phyloP scores from a whole-genome alignment of 306 rosid genomes.

The Prunus padus region DNA sequence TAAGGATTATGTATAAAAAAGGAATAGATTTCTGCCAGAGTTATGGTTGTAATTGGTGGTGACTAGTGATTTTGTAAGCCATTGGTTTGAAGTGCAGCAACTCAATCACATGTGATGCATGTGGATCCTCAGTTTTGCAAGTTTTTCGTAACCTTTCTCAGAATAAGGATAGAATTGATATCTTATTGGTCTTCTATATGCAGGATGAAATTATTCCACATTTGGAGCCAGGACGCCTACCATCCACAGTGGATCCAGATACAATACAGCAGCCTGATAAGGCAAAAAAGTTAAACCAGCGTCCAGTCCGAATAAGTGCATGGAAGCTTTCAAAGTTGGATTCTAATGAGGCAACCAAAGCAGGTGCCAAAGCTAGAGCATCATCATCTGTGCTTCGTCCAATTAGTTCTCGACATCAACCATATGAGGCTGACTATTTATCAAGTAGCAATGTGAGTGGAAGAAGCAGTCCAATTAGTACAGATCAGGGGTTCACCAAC shows the following conservation, averaged over 20 bases:
- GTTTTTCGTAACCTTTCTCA: neutral
- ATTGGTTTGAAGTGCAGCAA: neutral
- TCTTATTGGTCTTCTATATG: constrained; percentile 22
- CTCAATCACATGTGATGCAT: too few relatives aligned
- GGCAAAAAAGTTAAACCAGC: constrained; percentile 52
- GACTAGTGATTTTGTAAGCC: constrained; percentile 4
- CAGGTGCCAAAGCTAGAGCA: constrained; percentile 78
- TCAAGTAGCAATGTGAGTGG: constrained; percentile 74
- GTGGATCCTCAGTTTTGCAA: constrained; percentile 1
- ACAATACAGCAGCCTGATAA: constrained; percentile 53
- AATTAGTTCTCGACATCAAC: constrained; percentile 51
- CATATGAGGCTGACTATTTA: constrained; percentile 53
- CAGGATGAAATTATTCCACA: constrained; percentile 90
- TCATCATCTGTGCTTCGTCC: constrained; percentile 91
- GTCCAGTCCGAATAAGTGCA: constrained; percentile 67
- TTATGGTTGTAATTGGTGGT: neutral
- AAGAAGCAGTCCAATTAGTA: constrained; percentile 72
- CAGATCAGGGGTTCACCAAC: constrained; percentile 48
- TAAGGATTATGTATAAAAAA: neutral
- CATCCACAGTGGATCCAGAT: constrained; percentile 88
- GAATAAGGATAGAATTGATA: constrained; percentile 7
- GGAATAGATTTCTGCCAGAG: neutral
- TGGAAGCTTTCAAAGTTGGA: constrained; percentile 90
- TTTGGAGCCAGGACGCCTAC: constrained; percentile 77
- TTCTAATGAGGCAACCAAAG: constrained; percentile 70